phyloP scores from a whole-genome alignment of 768 basidiomycete genomes.

The Suillus subalutaceus region DNA sequence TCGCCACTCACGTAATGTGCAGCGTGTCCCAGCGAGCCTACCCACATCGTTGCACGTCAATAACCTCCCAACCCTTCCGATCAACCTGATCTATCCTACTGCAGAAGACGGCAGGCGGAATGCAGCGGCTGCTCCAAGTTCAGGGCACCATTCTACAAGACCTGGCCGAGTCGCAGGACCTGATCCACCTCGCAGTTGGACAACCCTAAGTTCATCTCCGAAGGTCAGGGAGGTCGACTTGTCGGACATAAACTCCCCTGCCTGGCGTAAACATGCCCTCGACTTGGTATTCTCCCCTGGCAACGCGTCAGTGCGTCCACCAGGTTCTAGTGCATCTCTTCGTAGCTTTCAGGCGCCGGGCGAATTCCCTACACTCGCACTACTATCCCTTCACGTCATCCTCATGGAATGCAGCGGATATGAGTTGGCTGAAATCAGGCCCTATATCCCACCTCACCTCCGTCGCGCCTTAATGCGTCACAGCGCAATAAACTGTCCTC shows the following conservation, averaged over 20 bases:
- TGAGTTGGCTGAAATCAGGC: constrained; percentile 52
- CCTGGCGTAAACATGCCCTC: constrained; percentile 61
- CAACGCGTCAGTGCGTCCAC: neutral
- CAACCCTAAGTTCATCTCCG: constrained; percentile 25
- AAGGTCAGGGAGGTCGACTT: neutral
- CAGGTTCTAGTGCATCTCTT: constrained; percentile 6
- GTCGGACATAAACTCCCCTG: constrained; percentile 29
- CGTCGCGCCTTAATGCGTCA: constrained; percentile 60
- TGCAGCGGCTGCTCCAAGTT: constrained; percentile 4
- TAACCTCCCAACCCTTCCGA: constrained; percentile 50
- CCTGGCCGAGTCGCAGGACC: constrained; percentile 46
- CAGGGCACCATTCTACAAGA: neutral
- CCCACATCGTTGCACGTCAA: constrained; percentile 28
- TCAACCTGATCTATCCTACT: constrained; percentile 40
- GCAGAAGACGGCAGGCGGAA: neutral
- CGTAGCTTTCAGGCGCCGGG: constrained; percentile 9
- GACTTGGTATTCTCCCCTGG: constrained; percentile 46
- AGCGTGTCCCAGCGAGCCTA: constrained; percentile 24
- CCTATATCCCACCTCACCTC: constrained; percentile 60
- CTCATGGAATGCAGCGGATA: constrained; percentile 39
- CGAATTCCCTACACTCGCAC: constrained; percentile 50
- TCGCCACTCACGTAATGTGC: constrained; percentile 61
- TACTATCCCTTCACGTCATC: constrained; percentile 60
- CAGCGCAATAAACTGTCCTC: constrained; percentile 58
- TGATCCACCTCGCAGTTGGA: constrained; percentile 63